Percentiles rank a stretch among this genome's conserved stretches.
These are phyloP conservation scores for Osmanthus fragrans DNA, from an alignment of 257 asterid genomes.

Conservation along the genomic window DNA sequence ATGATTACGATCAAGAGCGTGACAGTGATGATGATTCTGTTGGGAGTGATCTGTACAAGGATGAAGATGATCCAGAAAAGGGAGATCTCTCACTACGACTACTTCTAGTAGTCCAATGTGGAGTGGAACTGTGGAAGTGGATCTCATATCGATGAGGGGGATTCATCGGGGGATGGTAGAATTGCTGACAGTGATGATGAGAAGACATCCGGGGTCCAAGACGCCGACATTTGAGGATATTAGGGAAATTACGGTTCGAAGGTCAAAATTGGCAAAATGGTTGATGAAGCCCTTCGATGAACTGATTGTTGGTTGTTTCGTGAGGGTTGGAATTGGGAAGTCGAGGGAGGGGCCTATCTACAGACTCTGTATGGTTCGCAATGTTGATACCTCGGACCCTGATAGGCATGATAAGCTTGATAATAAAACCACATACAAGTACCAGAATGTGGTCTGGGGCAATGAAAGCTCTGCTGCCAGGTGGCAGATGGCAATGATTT, in stretches of 20 bases:
- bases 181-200: slow-evolving; percentile 90
- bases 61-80: no score
- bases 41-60: no score
- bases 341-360: slow-evolving; percentile 84
- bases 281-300: slow-evolving; percentile 98
- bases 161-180: slow-evolving; percentile 79
- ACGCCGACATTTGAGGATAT: slow-evolving; percentile 78
- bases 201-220: slow-evolving; percentile 65
- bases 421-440: no score
- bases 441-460: no score
- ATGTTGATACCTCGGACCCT: slow-evolving; percentile 77
- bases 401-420: slow-evolving; percentile 68
- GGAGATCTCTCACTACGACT: slow-evolving; percentile 50
- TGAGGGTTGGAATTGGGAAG: slow-evolving; percentile 89
- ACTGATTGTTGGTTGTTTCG: slow-evolving; percentile 89
- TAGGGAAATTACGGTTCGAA: slow-evolving; percentile 73
- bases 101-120: slow-evolving; percentile 68
- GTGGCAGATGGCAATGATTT: slow-evolving; percentile 11
- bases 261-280: slow-evolving; percentile 92
- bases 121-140: slow-evolving; percentile 54
- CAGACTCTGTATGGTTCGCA: slow-evolving; percentile 80
- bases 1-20: no score
- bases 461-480: no score
- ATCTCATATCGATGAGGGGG: slow-evolving; percentile 72
- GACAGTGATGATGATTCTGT: no score